Evolutionary conservation across 805 yeast species (phyloP), one percentile per base, ranked within the genome.

Genomic region (Candida patagonica): DNA sequence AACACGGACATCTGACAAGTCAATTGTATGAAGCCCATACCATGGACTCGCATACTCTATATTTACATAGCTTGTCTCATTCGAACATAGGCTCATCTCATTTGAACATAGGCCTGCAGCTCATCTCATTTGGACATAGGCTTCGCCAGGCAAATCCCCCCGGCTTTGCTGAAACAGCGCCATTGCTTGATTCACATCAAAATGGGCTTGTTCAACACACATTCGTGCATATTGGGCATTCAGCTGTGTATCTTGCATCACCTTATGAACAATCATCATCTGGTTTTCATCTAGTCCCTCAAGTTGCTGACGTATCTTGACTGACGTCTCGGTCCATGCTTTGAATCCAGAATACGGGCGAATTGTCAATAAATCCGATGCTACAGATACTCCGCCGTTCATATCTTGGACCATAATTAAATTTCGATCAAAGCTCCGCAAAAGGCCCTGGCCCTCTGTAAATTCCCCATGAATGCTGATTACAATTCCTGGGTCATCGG

Each of bases 171-270:
- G 73, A 61, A 89, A 89, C 41, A 83, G 78, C 32, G 68, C 69
- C 10, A 75, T 63, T 21, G 95, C 88, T 39, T 65, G 69, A 21
- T 74, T 76, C 50, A 75, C 78, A 58, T 83, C 80, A 88, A 94
- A 88, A 40, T 74, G 71, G 53, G 95, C 85, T 59, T 87, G 95
- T 56, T 86, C 87, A 42, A 87, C 80, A 29, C 92, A 70, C 82
- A 88, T 74, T 21, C 77, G 63, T 0, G 89, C 83, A 57, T 78
- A 88, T 51, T 83, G 82, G n/a, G 82, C 66, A 49, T 73, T 87
- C 49, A 88, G 66, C 36, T 77, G 75, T 0, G 96, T 88, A 46
- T 80, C 84, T 21, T 70, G 57, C 61, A 80, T 74, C 19, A 89
- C 62, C 52, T 73, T 79, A 17, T 72, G 69, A 13, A 84, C 68